Conservation (phyloP, 495 filamentous ascomycete species). For the Aspergillus kassunensis region DNA sequence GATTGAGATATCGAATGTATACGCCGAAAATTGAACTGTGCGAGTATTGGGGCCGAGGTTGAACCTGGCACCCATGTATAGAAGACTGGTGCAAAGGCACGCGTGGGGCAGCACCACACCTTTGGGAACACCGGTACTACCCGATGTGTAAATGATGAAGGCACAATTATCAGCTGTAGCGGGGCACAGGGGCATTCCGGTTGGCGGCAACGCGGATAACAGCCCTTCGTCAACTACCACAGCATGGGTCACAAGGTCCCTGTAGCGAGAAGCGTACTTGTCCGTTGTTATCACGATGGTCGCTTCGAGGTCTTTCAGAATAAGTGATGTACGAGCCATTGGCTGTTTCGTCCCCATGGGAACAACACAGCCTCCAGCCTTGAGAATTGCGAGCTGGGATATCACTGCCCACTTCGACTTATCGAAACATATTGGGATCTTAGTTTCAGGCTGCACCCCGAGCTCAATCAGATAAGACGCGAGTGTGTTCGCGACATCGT, state of each 20-base stretch:
- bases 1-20: slow-evolving; percentile 39
- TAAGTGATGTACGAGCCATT: slow-evolving; percentile 30
- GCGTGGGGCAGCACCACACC: slow-evolving; percentile 29
- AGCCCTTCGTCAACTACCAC: background rate
- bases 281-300: slow-evolving; percentile 24
- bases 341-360: slow-evolving; percentile 48
- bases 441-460: slow-evolving; percentile 20
- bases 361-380: slow-evolving; percentile 41
- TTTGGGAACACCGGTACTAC: slow-evolving; percentile 38
- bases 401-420: slow-evolving; percentile 25
- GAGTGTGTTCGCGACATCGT: slow-evolving; percentile 18
- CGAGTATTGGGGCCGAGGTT: slow-evolving; percentile 17
- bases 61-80: slow-evolving; percentile 17
- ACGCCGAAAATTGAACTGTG: slow-evolving; percentile 28
- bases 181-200: background rate
- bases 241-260: background rate
- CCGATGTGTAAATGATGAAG: slow-evolving; percentile 31
- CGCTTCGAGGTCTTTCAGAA: slow-evolving; percentile 38
- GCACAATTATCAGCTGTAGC: slow-evolving; percentile 16
- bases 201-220: background rate
- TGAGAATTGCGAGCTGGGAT: slow-evolving; percentile 24
- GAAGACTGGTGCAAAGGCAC: slow-evolving; percentile 12
- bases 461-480: slow-evolving; percentile 23
- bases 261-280: background rate
- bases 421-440: slow-evolving; percentile 25